These are phyloP conservation scores for Apiotrichum siamense DNA, from an alignment of 1,284 basidiomycete genomes.

Conservation along the genomic window DNA sequence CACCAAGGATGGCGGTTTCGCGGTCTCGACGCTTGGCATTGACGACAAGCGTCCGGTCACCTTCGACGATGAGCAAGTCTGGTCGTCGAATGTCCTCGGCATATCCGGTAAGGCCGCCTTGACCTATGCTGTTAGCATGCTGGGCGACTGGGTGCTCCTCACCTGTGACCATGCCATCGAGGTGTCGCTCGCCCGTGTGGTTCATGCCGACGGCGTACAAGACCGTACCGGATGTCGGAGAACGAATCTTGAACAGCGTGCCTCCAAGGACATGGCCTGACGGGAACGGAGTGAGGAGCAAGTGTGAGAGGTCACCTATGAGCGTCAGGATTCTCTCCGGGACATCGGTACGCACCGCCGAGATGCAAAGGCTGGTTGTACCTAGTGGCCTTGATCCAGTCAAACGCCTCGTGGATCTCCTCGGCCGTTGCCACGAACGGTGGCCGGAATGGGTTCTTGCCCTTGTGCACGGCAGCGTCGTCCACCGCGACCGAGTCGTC, in stretches of 20 bases:
- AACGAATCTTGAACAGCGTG: constrained; percentile 97
- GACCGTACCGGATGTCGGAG: constrained; percentile 90
- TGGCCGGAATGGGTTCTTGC: constrained; percentile 34
- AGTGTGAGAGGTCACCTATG: constrained; percentile 43
- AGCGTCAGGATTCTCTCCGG: not conserved
- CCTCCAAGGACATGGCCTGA: constrained; percentile 95
- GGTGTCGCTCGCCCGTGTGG: constrained; percentile 91
- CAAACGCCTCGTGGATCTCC: constrained; percentile 92
- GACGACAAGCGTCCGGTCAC: constrained; percentile 70
- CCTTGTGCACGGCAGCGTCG: constrained; percentile 16
- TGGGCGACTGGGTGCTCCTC: not conserved
- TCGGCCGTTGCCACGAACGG: constrained; percentile 58
- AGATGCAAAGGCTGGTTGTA: constrained; percentile 95
- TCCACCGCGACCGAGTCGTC: constrained; percentile 17
- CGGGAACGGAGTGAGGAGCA: constrained; percentile 93
- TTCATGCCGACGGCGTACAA: constrained; percentile 95
- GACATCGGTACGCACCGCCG: constrained; percentile 59
- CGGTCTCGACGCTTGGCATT: constrained; percentile 86
- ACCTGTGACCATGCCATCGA: constrained; percentile 77
- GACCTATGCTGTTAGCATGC: constrained; percentile 46
- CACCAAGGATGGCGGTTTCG: constrained; percentile 81
- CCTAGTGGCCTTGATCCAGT: constrained; percentile 81
- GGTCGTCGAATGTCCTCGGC: constrained; percentile 75
- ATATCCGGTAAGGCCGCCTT: constrained; percentile 51
- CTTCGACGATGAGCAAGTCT: constrained; percentile 89